Conservation (phyloP, 352 stramenopile species). For the Nothophytophthora sp. region DNA sequence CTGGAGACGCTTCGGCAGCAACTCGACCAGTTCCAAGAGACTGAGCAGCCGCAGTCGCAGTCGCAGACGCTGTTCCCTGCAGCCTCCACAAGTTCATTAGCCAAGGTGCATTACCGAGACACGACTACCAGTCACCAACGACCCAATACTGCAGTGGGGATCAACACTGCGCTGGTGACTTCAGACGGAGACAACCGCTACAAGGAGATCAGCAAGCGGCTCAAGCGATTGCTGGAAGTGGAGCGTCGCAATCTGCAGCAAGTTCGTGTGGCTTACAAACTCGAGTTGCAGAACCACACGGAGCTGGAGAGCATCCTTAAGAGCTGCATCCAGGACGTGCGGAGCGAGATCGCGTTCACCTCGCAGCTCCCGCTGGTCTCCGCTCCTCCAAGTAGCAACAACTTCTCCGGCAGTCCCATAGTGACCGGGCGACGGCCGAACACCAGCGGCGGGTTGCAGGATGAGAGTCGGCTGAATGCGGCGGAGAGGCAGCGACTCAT, state of each 20-base stretch:
- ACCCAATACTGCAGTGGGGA: slow-evolving; percentile 23
- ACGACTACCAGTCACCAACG: slow-evolving; percentile 18
- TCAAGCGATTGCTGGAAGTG: slow-evolving; percentile 89
- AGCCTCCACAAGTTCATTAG: slow-evolving; percentile 44
- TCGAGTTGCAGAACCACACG: slow-evolving; percentile 72
- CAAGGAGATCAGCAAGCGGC: slow-evolving; percentile 92
- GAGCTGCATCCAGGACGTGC: slow-evolving; percentile 84
- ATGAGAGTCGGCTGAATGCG: slow-evolving; percentile 29
- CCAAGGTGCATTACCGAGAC: slow-evolving; percentile 32
- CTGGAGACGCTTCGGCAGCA: slow-evolving; percentile 56
- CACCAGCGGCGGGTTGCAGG: background rate
- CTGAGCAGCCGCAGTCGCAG: slow-evolving; percentile 20
- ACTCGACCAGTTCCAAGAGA: slow-evolving; percentile 48
- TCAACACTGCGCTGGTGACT: slow-evolving; percentile 1
- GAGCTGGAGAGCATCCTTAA: slow-evolving; percentile 85
- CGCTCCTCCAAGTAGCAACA: slow-evolving; percentile 13
- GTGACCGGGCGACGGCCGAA: slow-evolving; percentile 6
- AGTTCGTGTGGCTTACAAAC: slow-evolving; percentile 69
- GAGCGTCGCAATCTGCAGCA: slow-evolving; percentile 85
- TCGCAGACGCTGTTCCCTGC: slow-evolving; percentile 14
- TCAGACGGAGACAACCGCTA: slow-evolving; percentile 77
- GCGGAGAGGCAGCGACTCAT: slow-evolving; percentile 69
- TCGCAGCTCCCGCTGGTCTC: slow-evolving; percentile 24
- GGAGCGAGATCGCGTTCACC: slow-evolving; percentile 47
- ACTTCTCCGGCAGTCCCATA: slow-evolving; percentile 7